Base-by-base conservation (phyloP, 2,329 filamentous ascomycete genomes). In the Fusarium austroafricanum region DNA sequence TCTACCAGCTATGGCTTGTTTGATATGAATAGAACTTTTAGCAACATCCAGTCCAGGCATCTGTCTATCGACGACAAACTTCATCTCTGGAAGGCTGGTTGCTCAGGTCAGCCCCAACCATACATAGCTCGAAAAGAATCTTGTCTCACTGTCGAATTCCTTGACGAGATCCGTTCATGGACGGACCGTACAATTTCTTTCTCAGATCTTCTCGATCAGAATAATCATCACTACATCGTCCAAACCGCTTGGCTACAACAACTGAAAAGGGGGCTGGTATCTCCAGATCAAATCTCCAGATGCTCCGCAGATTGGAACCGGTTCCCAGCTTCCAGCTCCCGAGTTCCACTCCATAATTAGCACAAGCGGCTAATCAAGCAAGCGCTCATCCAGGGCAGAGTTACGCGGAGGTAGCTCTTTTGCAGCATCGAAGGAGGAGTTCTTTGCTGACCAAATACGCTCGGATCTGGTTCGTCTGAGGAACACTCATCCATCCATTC, bases 281-380 rank as follows among this genome's bases (percentile, higher is more conserved):
- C 52, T 57, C 54, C 55, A 73, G 47, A 39, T 49, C 62, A 65
- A 70, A 70, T 59, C 53, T 68, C 66, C 65, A 73, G 61, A 61
- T 71, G 67, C 70, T 72, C 68, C 69, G 70, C 68, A 67, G 59
- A 62, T 65, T 61, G 56, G 62, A 58, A 57, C 62, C 50, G 49
- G 62, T 71, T 59, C 49, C 66, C 66, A 61, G 59, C 63, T 67
- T 64, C 59, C 63, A 63, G 67, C 49, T 69, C 50, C 66, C 66
- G 57, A 63, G 67, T 68, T 70, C 50, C 58, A 70, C 62, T 67
- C 66, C 57, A 67, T 64, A 67, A 67, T 70, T 70, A 69, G 63
- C 45, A 65, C 49, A 42, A 57, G 51, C 52, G 67, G 58, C 46
- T 70, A 70, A 61, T 56, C 43, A 33, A 70, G 51, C 54, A 70